Conservation (phyloP, 2,329 filamentous ascomycete genomes). For the Aspergillaceae sp. region DNA sequence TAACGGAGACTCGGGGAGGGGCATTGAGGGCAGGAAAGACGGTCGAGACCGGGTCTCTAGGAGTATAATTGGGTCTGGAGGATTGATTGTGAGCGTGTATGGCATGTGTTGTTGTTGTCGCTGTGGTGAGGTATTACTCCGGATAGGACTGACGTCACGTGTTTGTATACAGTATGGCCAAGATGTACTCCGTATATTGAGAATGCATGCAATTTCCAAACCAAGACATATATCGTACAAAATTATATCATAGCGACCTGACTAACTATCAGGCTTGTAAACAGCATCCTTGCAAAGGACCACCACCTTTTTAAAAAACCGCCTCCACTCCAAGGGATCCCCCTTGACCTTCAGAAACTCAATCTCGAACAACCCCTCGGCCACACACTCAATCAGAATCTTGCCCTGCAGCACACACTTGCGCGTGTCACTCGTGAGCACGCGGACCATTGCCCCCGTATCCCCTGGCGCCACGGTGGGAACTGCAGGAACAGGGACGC, state of each 20-base stretch:
- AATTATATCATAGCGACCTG: not conserved
- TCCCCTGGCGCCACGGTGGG: slow-evolving; percentile 40
- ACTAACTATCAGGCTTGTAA: slow-evolving; percentile 47
- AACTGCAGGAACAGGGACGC: slow-evolving; percentile 58
- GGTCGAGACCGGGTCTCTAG: not conserved
- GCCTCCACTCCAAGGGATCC: slow-evolving; percentile 90
- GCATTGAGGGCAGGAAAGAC: slow-evolving; percentile 18
- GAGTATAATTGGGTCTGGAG: too few species aligned
- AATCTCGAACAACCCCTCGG: slow-evolving; percentile 65
- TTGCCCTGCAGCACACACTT: slow-evolving; percentile 37
- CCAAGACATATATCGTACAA: slow-evolving; percentile 11
- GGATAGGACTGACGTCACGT: not conserved
- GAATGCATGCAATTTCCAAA: not conserved
- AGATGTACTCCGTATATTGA: too few species aligned
- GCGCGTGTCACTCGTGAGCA: slow-evolving; percentile 58
- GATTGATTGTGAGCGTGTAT: too few species aligned
- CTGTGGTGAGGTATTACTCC: too few species aligned
- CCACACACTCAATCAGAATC: slow-evolving; percentile 37
- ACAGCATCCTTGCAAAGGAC: slow-evolving; percentile 80
- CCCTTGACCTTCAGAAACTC: slow-evolving; percentile 91
- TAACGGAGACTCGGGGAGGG: slow-evolving; percentile 13
- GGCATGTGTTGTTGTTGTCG: too few species aligned
- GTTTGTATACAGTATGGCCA: not conserved
- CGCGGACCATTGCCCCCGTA: slow-evolving; percentile 55
- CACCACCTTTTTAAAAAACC: slow-evolving; percentile 95